Evolutionary conservation across 1,139 yeast genomes (phyloP), one percentile per base, ranked within the genome.

Genomic region (Taphrina sp.): DNA sequence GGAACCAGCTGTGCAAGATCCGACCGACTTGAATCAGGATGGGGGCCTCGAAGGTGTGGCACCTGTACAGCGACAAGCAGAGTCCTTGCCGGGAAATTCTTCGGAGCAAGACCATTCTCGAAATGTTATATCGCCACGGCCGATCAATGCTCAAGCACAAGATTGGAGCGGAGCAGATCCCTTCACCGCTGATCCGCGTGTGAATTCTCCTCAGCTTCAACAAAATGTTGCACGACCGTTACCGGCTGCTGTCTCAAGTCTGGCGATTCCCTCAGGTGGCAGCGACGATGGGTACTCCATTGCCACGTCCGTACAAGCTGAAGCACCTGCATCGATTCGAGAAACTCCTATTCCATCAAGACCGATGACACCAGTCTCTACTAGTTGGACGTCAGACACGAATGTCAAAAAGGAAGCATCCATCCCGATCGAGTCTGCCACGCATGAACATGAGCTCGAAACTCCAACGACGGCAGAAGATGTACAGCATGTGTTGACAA

Each of bases 271-370:
- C 29, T 19, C 38, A 4, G 22, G n/a, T 23, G 39, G 37, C 24
- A 49, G 54, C 31, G 54, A 49, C 34, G 41, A 49, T 23, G 54
- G 46, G 7, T n/a, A n/a, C n/a, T 49, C 54, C 4, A 36, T 49
- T 7, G 43, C 28, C 8, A 49, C 54, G 2, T 49, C 54, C 5
- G 46, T 39, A 2, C 46, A 39, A 16, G 54, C 53, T n/a, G 44
- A 47, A 12, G 44, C 53, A 2, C 53, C 53, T 4, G 44, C 37
- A n/a, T 47, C 53, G 14, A 33, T 28, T 4, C 37, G 34, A 3
- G 44, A 47, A 12, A 37, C 37, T n/a, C 43, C 31, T 16, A 16
- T 10, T n/a, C 28, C 24, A 5, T 49, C 54, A 8, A 38, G 46
- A 7, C 37, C 43, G 24, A 17, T 23, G 33, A 39, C 41, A 8